A percentile compares a stretch with the other conserved stretches of the same genome.
phyloP scores from a whole-genome alignment of 768 basidiomycete genomes.

The Collybia mongolica region DNA sequence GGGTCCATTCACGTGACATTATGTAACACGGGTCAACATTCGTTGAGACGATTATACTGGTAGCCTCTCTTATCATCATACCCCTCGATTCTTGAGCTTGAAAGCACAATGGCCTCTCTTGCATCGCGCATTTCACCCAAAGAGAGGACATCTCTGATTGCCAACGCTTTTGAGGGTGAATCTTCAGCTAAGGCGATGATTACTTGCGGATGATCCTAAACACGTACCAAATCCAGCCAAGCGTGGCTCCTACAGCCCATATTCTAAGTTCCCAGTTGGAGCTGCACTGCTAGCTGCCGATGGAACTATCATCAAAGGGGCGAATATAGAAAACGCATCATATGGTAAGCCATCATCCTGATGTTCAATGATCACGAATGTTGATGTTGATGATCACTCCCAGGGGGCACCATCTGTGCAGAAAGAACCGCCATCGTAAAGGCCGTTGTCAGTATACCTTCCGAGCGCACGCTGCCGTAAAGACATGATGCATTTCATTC shows the following conservation, averaged over 20 bases:
- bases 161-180: too few relatives aligned
- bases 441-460: slow-evolving; percentile 67
- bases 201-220: too few relatives aligned
- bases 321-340: slow-evolving; percentile 93
- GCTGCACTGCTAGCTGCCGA: slow-evolving; percentile 75
- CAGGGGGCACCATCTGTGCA: slow-evolving; percentile 91
- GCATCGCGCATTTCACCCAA: too few relatives aligned
- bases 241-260: slow-evolving; percentile 73
- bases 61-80: too few relatives aligned
- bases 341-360: slow-evolving; percentile 53
- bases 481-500: neutral
- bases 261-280: slow-evolving; percentile 92
- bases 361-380: neutral
- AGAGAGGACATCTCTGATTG: too few relatives aligned
- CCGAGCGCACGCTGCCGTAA: neutral
- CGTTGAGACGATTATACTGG: too few relatives aligned
- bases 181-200: too few relatives aligned
- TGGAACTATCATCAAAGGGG: slow-evolving; percentile 76
- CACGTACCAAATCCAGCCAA: slow-evolving; percentile 44
- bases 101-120: too few relatives aligned
- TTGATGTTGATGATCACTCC: slow-evolving; percentile 1
- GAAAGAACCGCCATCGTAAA: slow-evolving; percentile 96
- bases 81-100: too few relatives aligned
- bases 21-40: too few relatives aligned
- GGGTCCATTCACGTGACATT: neutral